Evolutionary conservation across 805 yeast species (phyloP).

Genomic region (Kregervanrija delftensis): DNA sequence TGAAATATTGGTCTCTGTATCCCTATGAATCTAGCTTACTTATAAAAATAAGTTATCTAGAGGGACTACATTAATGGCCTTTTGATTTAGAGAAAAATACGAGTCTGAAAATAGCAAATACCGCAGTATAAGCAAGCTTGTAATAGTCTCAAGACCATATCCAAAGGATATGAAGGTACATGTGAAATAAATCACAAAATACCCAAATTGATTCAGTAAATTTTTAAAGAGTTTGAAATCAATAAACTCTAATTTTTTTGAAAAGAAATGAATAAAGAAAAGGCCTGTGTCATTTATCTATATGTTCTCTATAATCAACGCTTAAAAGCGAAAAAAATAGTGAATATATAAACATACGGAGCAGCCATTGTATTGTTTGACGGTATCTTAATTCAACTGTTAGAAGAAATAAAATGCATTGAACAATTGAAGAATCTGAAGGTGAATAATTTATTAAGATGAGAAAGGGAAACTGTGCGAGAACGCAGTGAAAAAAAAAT

Average conservation of each 20-base stretch:
- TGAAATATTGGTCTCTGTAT: slow-evolving; percentile 18
- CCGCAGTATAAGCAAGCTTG: slow-evolving; percentile 15
- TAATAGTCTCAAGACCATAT: slow-evolving; percentile 28
- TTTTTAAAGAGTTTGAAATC: slow-evolving; percentile 9
- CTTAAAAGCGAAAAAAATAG: no score
- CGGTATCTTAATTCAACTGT: no score
- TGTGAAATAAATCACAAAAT: background rate
- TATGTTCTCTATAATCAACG: no score
- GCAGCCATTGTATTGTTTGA: slow-evolving; percentile 20
- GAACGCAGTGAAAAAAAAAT: no score
- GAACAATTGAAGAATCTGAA: no score
- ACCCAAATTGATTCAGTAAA: slow-evolving; percentile 2
- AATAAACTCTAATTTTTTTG: background rate
- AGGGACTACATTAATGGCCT: slow-evolving; percentile 22
- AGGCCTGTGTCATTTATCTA: no score
- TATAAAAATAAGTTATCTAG: background rate
- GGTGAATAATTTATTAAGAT: no score
- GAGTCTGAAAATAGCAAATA: slow-evolving; percentile 14
- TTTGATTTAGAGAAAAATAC: slow-evolving; percentile 27
- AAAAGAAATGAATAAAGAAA: no score
- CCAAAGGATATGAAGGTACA: background rate
- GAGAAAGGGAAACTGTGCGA: no score
- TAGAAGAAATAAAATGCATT: no score
- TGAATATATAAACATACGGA: slow-evolving; percentile 8
- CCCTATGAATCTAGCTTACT: slow-evolving; percentile 5